Conservation (phyloP, 2,329 filamentous ascomycete genomes). For the Aspergillus pseudoterreus region DNA sequence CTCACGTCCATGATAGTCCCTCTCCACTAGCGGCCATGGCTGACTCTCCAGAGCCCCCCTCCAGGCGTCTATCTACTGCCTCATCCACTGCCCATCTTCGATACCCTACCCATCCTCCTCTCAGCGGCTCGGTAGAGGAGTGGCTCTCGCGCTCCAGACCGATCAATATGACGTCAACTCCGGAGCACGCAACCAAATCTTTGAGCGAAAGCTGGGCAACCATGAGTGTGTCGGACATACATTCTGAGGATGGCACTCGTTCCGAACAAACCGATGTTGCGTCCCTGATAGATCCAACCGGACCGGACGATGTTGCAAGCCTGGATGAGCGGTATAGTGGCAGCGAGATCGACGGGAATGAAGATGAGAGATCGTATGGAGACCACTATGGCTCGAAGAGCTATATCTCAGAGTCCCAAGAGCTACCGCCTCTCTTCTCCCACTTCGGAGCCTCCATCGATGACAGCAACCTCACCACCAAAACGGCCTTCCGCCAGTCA, state of each 20-base stretch:
- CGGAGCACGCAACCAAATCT: constrained; percentile 26
- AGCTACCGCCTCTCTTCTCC: constrained; percentile 27
- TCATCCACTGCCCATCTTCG: constrained; percentile 30
- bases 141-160: constrained; percentile 41
- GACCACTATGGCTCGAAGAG: constrained; percentile 25
- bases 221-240: constrained; percentile 40
- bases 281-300: constrained; percentile 42
- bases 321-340: constrained; percentile 37
- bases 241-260: constrained; percentile 43
- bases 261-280: constrained; percentile 43
- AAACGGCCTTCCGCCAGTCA: constrained; percentile 28
- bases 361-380: constrained; percentile 27
- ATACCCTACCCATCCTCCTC: constrained; percentile 40
- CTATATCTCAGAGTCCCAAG: constrained; percentile 25
- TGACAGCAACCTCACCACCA: constrained; percentile 34
- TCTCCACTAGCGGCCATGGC: constrained; percentile 27
- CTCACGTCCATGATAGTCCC: constrained; percentile 17
- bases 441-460: constrained; percentile 26
- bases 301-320: constrained; percentile 44
- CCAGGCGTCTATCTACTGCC: constrained; percentile 25
- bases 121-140: constrained; percentile 37
- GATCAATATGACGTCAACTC: constrained; percentile 38
- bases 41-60: constrained; percentile 33
- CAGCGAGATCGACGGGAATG: constrained; percentile 33
- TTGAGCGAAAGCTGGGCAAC: constrained; percentile 47